phyloP scores from a whole-genome alignment of 495 filamentous ascomycete species.

The Evernia prunastri region DNA sequence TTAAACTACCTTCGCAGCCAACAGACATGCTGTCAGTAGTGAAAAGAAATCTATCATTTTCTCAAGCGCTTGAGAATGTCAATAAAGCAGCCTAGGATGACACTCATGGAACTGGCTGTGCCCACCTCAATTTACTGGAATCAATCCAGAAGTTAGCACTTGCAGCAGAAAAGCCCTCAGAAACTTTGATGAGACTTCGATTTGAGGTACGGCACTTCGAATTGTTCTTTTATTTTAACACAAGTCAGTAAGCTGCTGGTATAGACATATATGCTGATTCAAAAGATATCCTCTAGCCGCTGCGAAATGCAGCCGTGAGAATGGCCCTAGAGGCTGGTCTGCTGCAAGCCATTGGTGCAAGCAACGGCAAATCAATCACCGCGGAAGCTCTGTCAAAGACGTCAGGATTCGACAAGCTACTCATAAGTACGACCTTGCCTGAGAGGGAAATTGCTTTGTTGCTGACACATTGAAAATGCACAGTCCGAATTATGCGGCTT shows the following conservation, averaged over 20 bases:
- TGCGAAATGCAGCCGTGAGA: constrained; percentile 15
- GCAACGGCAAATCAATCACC: constrained; percentile 16
- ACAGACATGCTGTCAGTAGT: background rate
- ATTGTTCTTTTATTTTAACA: background rate
- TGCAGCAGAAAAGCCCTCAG: constrained; percentile 27
- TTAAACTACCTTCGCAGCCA: too few species aligned
- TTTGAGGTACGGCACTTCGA: constrained; percentile 24
- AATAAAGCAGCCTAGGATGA: constrained; percentile 25
- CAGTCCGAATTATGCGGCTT: constrained; percentile 29
- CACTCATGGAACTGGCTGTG: constrained; percentile 18
- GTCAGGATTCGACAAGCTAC: constrained; percentile 15
- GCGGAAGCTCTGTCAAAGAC: constrained; percentile 10
- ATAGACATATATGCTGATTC: background rate
- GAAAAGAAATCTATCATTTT: background rate
- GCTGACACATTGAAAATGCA: background rate
- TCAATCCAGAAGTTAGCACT: constrained; percentile 29
- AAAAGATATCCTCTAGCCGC: background rate
- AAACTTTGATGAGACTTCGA: constrained; percentile 29
- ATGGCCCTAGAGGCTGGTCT: constrained; percentile 19
- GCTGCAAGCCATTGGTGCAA: constrained; percentile 13
- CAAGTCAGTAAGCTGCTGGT: background rate
- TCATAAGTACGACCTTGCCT: constrained; percentile 11
- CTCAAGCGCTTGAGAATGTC: constrained; percentile 22
- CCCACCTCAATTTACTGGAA: constrained; percentile 25
- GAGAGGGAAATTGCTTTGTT: background rate